Base-by-base conservation (phyloP, 306 rosid species). In the Hippophae rhamnoides region DNA sequence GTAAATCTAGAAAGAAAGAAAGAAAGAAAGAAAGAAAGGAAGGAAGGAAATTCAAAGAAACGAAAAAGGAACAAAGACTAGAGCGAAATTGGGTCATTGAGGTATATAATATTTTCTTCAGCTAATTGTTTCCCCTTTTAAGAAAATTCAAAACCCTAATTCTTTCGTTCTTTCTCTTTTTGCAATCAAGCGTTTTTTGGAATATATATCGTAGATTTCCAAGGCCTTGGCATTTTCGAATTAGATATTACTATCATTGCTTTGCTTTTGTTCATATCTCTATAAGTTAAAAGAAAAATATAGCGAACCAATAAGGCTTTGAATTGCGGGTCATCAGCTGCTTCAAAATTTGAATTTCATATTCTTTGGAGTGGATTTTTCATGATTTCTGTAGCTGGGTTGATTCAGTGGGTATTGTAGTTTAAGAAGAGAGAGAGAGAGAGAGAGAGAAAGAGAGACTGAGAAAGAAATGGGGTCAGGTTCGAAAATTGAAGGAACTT, bases 401-500 rank as follows among this genome's bases (percentile, higher is more conserved):
- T 49, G 67, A 55, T 49, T 43, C 47, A 41, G 64, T 60, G 45
- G 74, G 64, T 60, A 46, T 25, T 52, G 13, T 60, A 60, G 62
- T 47, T 52, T 64, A 51, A 48, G 47, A 51, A 68, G 49, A 31
- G 38, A 31, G 23, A 0, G 23, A 46, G 45, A 61, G 61, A 52
- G 55, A 40, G 18, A 18, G 18, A 18, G 18, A 18, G n/a, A n/a
- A 62, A 63, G 52, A 41, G 53, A 54, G 52, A 31, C 23, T 48
- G 38, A 49, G 31, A 46, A 68, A 18, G 64, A 40, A 27, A 77
- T 74, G 77, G 85, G 79, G 27, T 82, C 72, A 75, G 82, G 78
- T 77, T 83, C 97, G 41, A 85, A 87, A 55, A 69, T 72, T 76
- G 96, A 92, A 76, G 96, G 96, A 79, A 48, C 95, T 26, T 31